Percentiles rank a stretch among this genome's conserved stretches.
Conservation (phyloP, 495 filamentous ascomycete genomes). For the Bacidia rubella region DNA sequence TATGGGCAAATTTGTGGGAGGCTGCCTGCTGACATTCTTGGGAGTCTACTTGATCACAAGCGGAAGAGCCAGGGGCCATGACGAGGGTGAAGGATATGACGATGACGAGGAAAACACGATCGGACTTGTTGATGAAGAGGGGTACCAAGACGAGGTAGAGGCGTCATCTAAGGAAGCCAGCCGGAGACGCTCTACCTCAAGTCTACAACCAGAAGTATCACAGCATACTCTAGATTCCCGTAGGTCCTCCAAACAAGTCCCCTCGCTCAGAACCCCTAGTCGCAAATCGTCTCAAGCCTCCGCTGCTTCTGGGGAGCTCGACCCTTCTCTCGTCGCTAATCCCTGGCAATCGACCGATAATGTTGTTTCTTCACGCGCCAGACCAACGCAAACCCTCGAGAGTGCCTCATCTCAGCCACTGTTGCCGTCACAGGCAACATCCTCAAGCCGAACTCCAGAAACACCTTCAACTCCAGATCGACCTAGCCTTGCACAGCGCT, state of each 20-base stretch:
- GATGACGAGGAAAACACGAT: constrained; percentile 36
- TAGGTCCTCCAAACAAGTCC: constrained; percentile 6
- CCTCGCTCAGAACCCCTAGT: constrained; percentile 3
- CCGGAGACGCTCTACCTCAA: constrained; percentile 16
- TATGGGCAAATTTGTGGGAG: constrained; percentile 72
- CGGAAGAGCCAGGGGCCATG: constrained; percentile 31
- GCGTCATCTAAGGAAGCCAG: constrained; percentile 9
- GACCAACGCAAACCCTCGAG: constrained; percentile 8
- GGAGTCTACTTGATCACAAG: constrained; percentile 91
- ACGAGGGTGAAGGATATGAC: constrained; percentile 32
- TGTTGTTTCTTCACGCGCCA: background rate
- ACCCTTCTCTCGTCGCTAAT: constrained; percentile 6
- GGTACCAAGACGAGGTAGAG: constrained; percentile 29
- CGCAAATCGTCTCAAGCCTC: constrained; percentile 7
- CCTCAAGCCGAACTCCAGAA: constrained; percentile 20
- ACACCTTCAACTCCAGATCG: constrained; percentile 12
- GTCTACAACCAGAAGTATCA: constrained; percentile 7
- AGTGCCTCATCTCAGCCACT: constrained; percentile 15
- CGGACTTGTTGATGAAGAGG: constrained; percentile 31
- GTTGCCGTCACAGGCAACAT: constrained; percentile 24
- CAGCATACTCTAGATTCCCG: constrained; percentile 4
- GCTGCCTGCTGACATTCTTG: constrained; percentile 80
- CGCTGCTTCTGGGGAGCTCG: background rate
- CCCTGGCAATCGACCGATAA: constrained; percentile 11
- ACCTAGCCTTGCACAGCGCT: constrained; percentile 9